Evolutionary conservation across 2,329 filamentous ascomycete species (phyloP), one percentile per base, ranked within the genome.

Genomic region (Metarhizium album): DNA sequence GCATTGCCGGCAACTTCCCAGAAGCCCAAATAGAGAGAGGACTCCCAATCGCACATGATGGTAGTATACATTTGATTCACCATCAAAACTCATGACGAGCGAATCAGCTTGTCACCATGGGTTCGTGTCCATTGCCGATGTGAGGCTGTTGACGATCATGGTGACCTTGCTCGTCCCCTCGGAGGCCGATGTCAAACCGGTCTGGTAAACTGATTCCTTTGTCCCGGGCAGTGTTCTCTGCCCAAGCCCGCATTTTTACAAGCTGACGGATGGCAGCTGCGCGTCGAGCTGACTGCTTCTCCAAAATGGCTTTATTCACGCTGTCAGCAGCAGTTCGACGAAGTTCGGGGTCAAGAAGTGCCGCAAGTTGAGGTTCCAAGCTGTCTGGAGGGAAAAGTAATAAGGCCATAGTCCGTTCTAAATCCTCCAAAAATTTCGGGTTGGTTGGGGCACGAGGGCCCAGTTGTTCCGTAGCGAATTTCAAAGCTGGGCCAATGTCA

Each of bases 381-480:
- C 81, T 84, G 49, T 93, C 86, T n/a, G 81, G 78, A 1, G 88
- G 83, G 59, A 96, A 95, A 42, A 98, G 85, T 38, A 98, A 74
- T 40, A 98, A 76, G 0, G 89, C 86, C 84, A 98, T 95, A 0
- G 93, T 96, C 63, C 84, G 81, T 68, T 98, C 93, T 11, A 98
- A 75, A 54, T 95, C 90, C 56, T 86, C 80, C 13, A 96, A 75
- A 57, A 95, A 97, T 43, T 85, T 81, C 3, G 80, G 78, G 57
- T 90, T 89, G 4, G 82, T 87, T 1, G 90, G 84, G 7, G 91
- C 93, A 50, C 89, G 83, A 3, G 93, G 90, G 11, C 89, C 90
- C 14, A 98, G 79, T 60, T 96, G 86, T 35, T 84, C 80, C 1
- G 86, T 90, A 1, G 93, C 93, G 68, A 98, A 98, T 52, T 84